Evolutionary conservation across 768 basidiomycete species (phyloP).

Genomic region (Rickenella mellea): DNA sequence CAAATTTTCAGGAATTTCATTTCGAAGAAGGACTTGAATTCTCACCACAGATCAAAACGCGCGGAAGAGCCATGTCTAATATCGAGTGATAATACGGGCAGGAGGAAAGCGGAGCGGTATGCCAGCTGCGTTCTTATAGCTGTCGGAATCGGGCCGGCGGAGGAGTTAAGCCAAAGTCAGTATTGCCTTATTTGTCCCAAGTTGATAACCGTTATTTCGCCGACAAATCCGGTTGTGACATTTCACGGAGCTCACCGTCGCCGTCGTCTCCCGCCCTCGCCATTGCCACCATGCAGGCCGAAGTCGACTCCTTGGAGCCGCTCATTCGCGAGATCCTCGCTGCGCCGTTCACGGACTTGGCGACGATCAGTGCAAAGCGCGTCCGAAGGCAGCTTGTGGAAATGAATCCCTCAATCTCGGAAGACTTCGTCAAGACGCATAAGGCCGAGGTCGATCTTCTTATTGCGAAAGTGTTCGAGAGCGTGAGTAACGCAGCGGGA

Average conservation of each 20-base stretch:
- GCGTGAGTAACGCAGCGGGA: conserved; percentile 31
- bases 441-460: conserved; percentile 60
- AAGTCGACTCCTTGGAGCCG: conserved; percentile 51
- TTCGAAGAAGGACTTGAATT: neutral
- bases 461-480: conserved; percentile 58
- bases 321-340: conserved; percentile 62
- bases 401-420: conserved; percentile 40
- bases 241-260: neutral
- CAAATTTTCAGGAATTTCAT: neutral
- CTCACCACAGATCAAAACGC: conserved; percentile 27
- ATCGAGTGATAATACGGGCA: neutral
- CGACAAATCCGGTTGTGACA: too few species aligned
- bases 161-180: too few species aligned
- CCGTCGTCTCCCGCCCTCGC: conserved; percentile 3
- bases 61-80: conserved; percentile 9
- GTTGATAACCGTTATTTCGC: too few species aligned
- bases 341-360: conserved; percentile 68
- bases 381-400: conserved; percentile 70
- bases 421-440: conserved; percentile 54
- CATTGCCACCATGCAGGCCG: neutral
- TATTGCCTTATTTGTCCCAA: too few species aligned
- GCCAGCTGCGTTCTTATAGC: too few species aligned
- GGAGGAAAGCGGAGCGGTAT: neutral
- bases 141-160: too few species aligned
- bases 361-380: conserved; percentile 79